Conservation (phyloP, 2,329 filamentous ascomycete species). For the Alternaria solani region DNA sequence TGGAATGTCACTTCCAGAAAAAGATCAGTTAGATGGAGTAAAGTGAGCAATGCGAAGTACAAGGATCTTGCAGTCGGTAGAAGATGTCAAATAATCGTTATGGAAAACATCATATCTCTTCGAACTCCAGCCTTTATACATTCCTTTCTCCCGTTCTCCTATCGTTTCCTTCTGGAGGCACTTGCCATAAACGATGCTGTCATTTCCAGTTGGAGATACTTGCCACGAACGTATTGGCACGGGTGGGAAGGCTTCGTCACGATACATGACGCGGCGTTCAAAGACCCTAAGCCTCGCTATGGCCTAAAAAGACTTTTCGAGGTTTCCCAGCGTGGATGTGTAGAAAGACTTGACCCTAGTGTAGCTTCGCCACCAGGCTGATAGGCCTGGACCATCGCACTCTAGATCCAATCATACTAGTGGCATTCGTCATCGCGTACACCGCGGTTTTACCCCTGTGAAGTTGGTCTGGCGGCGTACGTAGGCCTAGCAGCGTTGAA, state of each 20-base stretch:
- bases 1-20: background rate
- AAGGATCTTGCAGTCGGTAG: background rate
- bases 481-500: background rate
- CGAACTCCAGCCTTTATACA: background rate
- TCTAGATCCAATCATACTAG: background rate
- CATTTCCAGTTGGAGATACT: background rate
- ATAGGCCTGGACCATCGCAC: background rate
- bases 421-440: background rate
- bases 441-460: background rate
- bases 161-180: background rate
- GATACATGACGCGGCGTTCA: background rate
- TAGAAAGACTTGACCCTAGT: constrained; percentile 1
- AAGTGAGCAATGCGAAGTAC: background rate
- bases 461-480: background rate
- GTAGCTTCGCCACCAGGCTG: constrained; percentile 5
- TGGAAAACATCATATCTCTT: background rate
- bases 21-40: background rate
- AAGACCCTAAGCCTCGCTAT: background rate
- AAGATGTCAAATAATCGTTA: background rate
- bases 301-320: background rate
- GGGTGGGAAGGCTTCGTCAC: background rate
- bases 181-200: background rate
- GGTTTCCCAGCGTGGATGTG: constrained; percentile 18
- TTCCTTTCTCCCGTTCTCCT: background rate
- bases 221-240: too few relatives aligned